Conservation (phyloP, 768 basidiomycete genomes). For the Floccularia luteovirens region DNA sequence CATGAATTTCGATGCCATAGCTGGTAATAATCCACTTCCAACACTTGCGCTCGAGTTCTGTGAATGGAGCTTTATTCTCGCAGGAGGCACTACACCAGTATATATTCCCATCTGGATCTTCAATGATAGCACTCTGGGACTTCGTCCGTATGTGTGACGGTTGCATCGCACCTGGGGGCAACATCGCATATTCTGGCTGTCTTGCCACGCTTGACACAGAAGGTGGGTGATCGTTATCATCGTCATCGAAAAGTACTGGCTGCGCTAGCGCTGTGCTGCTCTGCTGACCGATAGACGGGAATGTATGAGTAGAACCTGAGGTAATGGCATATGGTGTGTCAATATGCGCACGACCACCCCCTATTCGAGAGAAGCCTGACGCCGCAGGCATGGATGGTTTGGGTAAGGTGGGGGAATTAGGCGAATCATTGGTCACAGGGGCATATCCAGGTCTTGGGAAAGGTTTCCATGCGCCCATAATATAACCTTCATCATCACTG, state of each 20-base stretch:
- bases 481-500: constrained; percentile 77
- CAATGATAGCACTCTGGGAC: constrained; percentile 83
- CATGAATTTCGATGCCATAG: constrained; percentile 13
- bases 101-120: constrained; percentile 36
- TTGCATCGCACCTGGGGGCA: constrained; percentile 60
- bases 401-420: not conserved
- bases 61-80: not conserved
- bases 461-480: constrained; percentile 94
- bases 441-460: constrained; percentile 49
- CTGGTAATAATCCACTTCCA: constrained; percentile 1
- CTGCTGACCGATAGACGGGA: constrained; percentile 47
- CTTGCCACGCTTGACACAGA: constrained; percentile 42
- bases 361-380: constrained; percentile 80
- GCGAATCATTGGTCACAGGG: constrained; percentile 30
- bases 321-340: constrained; percentile 80
- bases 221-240: constrained; percentile 38
- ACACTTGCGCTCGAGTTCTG: not conserved
- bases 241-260: constrained; percentile 16
- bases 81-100: constrained; percentile 2
- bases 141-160: constrained; percentile 65
- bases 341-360: constrained; percentile 82
- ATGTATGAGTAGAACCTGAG: constrained; percentile 50
- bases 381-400: not conserved
- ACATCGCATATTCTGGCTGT: constrained; percentile 21
- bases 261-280: constrained; percentile 10